These are phyloP conservation scores for Luffa aegyptiaca DNA, from an alignment of 306 rosid species.

Conservation along the genomic window DNA sequence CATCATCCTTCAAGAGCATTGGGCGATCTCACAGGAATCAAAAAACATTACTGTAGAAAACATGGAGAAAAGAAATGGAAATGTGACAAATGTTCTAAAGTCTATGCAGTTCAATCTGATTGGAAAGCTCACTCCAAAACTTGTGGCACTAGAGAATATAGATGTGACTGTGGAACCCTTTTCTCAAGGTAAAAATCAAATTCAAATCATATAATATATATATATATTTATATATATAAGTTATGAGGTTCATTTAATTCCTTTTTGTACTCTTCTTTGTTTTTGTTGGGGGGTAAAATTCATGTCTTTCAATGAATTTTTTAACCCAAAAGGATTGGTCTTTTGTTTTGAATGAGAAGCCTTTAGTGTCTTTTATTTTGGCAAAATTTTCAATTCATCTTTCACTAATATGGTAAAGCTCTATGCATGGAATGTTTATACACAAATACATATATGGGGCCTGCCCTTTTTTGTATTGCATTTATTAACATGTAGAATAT, in stretches of 20 bases:
- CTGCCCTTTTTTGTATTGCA: neutral
- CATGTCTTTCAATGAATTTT: neutral
- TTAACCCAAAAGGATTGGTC: neutral
- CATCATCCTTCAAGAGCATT: constrained; percentile 93
- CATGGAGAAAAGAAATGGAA: constrained; percentile 99
- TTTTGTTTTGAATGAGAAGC: neutral
- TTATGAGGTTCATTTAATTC: neutral
- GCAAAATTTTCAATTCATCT: neutral
- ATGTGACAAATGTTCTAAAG: constrained; percentile 87
- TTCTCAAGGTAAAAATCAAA: constrained; percentile 64
- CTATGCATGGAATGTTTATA: neutral
- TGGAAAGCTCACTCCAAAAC: constrained; percentile 98
- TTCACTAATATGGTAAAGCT: neutral
- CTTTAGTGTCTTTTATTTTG: neutral
- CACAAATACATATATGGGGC: neutral
- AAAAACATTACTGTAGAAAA: constrained; percentile 86
- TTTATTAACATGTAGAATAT: neutral
- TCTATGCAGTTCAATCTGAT: constrained; percentile 94
- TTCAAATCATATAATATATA: neutral
- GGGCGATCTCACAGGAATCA: constrained; percentile 92
- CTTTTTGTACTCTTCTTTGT: neutral
- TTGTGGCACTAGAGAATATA: constrained; percentile 92
- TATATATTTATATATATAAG: neutral
- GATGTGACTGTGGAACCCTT: constrained; percentile 97
- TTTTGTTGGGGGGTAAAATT: neutral